Evolutionary conservation across 108 stramenopile genomes (phyloP).

Genomic region (Asterionellopsis glacialis): DNA sequence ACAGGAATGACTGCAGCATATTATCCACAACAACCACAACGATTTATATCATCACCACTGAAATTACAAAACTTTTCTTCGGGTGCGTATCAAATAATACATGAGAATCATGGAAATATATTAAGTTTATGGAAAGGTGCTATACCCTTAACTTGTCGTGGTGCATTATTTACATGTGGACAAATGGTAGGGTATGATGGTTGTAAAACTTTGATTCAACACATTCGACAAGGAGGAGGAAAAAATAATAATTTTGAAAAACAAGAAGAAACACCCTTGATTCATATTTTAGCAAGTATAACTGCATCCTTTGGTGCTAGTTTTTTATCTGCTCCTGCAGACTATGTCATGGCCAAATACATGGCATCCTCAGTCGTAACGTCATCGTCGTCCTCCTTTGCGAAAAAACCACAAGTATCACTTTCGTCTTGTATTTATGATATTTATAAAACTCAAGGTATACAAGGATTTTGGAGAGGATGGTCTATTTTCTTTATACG

Average conservation of each 20-base stretch:
- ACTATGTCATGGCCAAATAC: slow-evolving; percentile 13
- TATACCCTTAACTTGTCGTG: slow-evolving; percentile 4
- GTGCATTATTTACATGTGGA: slow-evolving; percentile 15
- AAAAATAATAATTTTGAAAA: no score
- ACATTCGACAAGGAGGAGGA: slow-evolving; percentile 2
- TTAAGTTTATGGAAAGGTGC: slow-evolving; percentile 9
- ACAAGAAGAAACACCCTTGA: not conserved
- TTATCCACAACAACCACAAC: not conserved
- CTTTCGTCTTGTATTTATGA: not conserved
- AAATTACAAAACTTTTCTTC: not conserved
- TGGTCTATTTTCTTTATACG: slow-evolving; percentile 13
- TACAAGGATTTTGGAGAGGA: slow-evolving; percentile 18
- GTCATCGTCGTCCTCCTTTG: no score
- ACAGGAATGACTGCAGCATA: no score
- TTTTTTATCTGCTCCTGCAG: slow-evolving; percentile 11
- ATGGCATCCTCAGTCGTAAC: not conserved
- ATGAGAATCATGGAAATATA: not conserved
- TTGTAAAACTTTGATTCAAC: slow-evolving; percentile 7
- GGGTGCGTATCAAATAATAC: not conserved
- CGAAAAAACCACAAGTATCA: not conserved
- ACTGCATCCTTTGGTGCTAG: slow-evolving; percentile 6
- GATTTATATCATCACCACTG: no score
- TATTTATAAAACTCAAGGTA: slow-evolving; percentile 10
- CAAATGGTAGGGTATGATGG: slow-evolving; percentile 23
- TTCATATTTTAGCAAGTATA: slow-evolving; percentile 9